Percentiles rank a stretch among this genome's conserved stretches.
These are phyloP conservation scores for Penicillium olsonii DNA, from an alignment of 2,329 filamentous ascomycete species.

Conservation along the genomic window DNA sequence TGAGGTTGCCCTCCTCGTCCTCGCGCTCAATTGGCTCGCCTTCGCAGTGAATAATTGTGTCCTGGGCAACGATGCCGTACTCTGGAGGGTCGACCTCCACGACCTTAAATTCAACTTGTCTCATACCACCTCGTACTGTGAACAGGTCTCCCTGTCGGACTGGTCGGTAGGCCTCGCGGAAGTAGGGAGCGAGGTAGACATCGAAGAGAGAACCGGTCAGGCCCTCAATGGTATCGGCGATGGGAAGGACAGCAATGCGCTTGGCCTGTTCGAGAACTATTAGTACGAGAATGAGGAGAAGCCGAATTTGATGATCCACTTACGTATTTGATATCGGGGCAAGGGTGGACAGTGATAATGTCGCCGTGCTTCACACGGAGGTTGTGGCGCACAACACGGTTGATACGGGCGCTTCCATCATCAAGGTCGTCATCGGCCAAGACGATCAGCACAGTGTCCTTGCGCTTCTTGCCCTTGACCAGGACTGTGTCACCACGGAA, in stretches of 20 bases:
- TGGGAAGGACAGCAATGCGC: slow-evolving; percentile 96
- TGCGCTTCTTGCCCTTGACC: slow-evolving; percentile 99
- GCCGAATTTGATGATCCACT: slow-evolving; percentile 43
- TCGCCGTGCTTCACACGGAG: slow-evolving; percentile 98
- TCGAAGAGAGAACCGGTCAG: slow-evolving; percentile 97
- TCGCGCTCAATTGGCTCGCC: slow-evolving; percentile 96
- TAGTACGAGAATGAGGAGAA: slow-evolving; percentile 17
- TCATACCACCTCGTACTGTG: slow-evolving; percentile 96
- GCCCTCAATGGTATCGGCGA: slow-evolving; percentile 96
- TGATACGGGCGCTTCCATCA: slow-evolving; percentile 95
- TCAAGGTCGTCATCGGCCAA: slow-evolving; percentile 97
- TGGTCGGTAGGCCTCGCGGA: slow-evolving; percentile 97
- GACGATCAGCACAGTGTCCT: slow-evolving; percentile 97
- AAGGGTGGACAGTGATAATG: slow-evolving; percentile 94
- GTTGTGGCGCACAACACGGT: slow-evolving; percentile 98
- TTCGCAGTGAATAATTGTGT: slow-evolving; percentile 98
- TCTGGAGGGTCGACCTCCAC: slow-evolving; percentile 98
- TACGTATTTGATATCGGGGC: slow-evolving; percentile 99
- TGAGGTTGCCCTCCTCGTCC: slow-evolving; percentile 98
- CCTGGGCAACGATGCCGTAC: slow-evolving; percentile 97
- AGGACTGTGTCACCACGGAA: slow-evolving; percentile 98
- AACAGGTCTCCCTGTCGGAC: slow-evolving; percentile 97
- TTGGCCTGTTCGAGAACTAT: slow-evolving; percentile 68
- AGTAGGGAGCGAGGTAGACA: slow-evolving; percentile 98
- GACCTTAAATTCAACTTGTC: slow-evolving; percentile 99